Base-by-base conservation (phyloP, 148 eudicot genomes). In the Vaccinium darrowii region DNA sequence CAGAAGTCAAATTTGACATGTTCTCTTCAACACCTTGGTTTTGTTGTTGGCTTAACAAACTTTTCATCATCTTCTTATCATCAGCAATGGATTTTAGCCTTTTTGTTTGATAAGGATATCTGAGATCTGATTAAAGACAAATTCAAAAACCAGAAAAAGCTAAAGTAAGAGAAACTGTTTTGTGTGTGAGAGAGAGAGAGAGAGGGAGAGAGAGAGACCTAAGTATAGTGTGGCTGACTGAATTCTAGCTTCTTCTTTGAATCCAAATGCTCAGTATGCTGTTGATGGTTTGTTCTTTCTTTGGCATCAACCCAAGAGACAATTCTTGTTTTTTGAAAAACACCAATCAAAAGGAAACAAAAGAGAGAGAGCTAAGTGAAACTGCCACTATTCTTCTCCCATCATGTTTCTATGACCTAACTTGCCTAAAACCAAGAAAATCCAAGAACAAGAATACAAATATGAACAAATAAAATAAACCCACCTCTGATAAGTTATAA, bases 241-340 rank as follows among this genome's bases (percentile, higher is more conserved):
- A 63, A 65, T 57, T 73, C 63, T 88, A 51, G 82, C 69, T 30
- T 83, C 84, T 73, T 39, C 10, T 82, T 85, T 85, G 86, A 91
- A 88, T 88, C 86, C 54, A 88, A 72, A 60, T 67, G 51, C 79
- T 82, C 83, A 86, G 84, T 84, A 81, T 80, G 81, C 62, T 78
- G 57, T 73, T 84, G 87, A 87, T 89, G 88, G 89, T 86, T 91
- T 90, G 86, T 90, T 88, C 89, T 87, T 25, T 80, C 84, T 92
- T 91, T 94, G 98, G 98, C 92, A 84, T 85, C 89, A 90, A 86
- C 96, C 94, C 79, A 91, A 84, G 67, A 87, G 95, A 94, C 95
- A 93, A 92, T 74, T 83, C 89, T 80, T 65, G 47, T 90, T 89
- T 91, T 91, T 90, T 43, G 52, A 23, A 63, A 23, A 47, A 11